Conservation (phyloP, 257 asterid genomes). For the Solanum piurae region DNA sequence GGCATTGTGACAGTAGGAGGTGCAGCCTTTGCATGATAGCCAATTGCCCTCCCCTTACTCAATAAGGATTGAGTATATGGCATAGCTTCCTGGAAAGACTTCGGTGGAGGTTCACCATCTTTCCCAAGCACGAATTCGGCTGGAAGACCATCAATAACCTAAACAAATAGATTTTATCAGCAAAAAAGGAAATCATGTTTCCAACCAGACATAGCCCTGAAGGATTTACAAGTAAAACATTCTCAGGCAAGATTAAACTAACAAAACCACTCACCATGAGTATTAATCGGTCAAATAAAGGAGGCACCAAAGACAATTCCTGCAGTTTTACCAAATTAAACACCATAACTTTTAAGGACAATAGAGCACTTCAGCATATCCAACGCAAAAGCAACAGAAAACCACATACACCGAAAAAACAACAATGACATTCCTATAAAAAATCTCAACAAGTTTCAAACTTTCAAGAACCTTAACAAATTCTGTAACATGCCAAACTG, state of each 20-base stretch:
- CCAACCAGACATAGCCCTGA: not conserved
- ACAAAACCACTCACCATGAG: slow-evolving; percentile 44
- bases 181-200: not conserved
- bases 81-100: slow-evolving; percentile 61
- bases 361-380: not conserved
- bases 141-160: slow-evolving; percentile 93
- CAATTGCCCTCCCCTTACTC: slow-evolving; percentile 55
- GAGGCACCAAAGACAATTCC: slow-evolving; percentile 68
- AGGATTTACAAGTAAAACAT: not conserved
- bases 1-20: slow-evolving; percentile 99
- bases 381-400: not conserved
- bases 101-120: slow-evolving; percentile 59
- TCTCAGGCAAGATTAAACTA: not conserved
- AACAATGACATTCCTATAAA: not conserved
- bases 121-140: slow-evolving; percentile 90
- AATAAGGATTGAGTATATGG: slow-evolving; percentile 76
- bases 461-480: not conserved
- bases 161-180: not conserved
- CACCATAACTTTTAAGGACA: not conserved
- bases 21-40: slow-evolving; percentile 91
- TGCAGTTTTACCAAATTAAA: slow-evolving; percentile 22
- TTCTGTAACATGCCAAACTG: not conserved
- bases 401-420: not conserved
- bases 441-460: not conserved
- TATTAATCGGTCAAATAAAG: slow-evolving; percentile 55